phyloP scores from a whole-genome alignment of 345 rosid genomes.

The Gossypium raimondii region DNA sequence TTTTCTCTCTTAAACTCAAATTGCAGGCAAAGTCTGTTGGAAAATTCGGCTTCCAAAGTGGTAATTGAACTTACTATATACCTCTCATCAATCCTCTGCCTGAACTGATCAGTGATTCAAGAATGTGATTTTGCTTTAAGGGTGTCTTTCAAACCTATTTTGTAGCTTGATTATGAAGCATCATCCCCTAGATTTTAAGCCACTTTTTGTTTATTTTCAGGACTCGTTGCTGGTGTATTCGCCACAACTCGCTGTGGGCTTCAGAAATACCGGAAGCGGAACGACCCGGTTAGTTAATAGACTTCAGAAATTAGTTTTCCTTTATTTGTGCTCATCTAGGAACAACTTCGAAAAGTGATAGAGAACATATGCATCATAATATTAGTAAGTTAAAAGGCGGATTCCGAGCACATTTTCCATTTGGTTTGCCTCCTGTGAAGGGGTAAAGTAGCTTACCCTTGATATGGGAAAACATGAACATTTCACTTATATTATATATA shows the following conservation, averaged over 20 bases:
- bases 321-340: background rate
- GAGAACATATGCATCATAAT: background rate
- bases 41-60: constrained; percentile 58
- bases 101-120: background rate
- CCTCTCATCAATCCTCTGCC: background rate
- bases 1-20: constrained; percentile 3
- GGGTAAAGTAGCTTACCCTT: background rate
- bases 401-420: background rate
- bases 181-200: background rate
- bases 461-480: background rate
- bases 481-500: background rate
- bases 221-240: constrained; percentile 73
- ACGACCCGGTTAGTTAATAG: constrained; percentile 65
- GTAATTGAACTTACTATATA: constrained; percentile 32
- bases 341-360: too few species aligned
- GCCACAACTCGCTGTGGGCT: constrained; percentile 57
- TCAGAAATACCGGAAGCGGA: constrained; percentile 54
- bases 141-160: constrained; percentile 4
- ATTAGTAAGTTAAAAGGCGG: background rate
- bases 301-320: background rate
- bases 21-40: constrained; percentile 63
- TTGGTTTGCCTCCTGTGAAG: background rate
- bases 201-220: constrained; percentile 26
- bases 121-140: background rate
- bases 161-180: background rate